Percentiles rank a stretch among this genome's conserved stretches.
Conservation (phyloP, 805 yeast species). For the Kurtzmaniella cleridarum region DNA sequence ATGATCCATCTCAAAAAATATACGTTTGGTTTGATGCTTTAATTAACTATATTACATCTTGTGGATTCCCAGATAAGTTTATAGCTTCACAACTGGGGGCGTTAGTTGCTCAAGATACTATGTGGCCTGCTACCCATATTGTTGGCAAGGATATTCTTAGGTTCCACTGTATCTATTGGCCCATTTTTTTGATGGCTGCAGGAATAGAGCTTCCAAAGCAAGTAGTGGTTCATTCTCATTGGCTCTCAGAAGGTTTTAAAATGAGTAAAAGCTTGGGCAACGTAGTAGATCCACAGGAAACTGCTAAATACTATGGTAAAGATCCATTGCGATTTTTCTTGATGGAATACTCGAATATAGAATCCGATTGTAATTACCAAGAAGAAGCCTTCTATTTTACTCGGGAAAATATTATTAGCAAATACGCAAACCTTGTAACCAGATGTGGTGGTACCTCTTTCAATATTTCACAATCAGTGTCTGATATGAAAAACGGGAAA, state of each 20-base stretch:
- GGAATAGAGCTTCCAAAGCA: slow-evolving; percentile 63
- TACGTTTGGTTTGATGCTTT: slow-evolving; percentile 98
- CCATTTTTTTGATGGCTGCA: slow-evolving; percentile 82
- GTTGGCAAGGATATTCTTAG: slow-evolving; percentile 88
- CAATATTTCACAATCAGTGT: slow-evolving; percentile 43
- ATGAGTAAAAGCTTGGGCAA: slow-evolving; percentile 94
- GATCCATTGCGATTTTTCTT: slow-evolving; percentile 73
- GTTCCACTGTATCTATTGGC: slow-evolving; percentile 94
- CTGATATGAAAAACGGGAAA: slow-evolving; percentile 14
- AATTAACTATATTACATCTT: slow-evolving; percentile 72
- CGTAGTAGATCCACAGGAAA: slow-evolving; percentile 84
- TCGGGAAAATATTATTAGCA: slow-evolving; percentile 68
- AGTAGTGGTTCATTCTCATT: slow-evolving; percentile 87
- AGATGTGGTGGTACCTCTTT: slow-evolving; percentile 73
- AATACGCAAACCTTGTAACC: slow-evolving; percentile 73
- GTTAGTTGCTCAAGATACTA: slow-evolving; percentile 11
- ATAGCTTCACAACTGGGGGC: slow-evolving; percentile 4
- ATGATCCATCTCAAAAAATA: slow-evolving; percentile 68
- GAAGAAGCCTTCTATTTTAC: slow-evolving; percentile 47
- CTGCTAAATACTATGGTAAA: slow-evolving; percentile 58
- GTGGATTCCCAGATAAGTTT: slow-evolving; percentile 41
- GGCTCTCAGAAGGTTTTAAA: slow-evolving; percentile 84
- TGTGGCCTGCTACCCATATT: slow-evolving; percentile 74
- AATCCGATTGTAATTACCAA: slow-evolving; percentile 74
- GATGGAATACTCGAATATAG: slow-evolving; percentile 68